phyloP scores from a whole-genome alignment of 176 grass and related monocot genomes.

The Cymbopogon citratus region DNA sequence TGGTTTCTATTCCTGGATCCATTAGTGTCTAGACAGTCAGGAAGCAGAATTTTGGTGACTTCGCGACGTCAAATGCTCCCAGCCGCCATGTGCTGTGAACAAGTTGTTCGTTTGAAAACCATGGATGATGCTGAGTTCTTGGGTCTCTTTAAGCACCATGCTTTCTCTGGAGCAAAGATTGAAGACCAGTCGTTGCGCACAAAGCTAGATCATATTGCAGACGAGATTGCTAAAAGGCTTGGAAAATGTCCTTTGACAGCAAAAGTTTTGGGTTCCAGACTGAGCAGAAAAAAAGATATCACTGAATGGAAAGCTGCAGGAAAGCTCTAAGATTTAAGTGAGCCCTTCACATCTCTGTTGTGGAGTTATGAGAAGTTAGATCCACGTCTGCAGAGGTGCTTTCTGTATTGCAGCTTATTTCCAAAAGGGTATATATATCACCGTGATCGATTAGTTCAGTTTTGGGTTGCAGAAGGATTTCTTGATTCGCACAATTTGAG shows the following conservation, averaged over 20 bases:
- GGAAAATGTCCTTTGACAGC: neutral
- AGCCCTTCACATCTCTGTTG: neutral
- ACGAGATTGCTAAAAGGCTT: too few relatives aligned
- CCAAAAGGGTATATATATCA: neutral
- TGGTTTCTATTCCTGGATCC: too few relatives aligned
- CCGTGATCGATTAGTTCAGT: neutral
- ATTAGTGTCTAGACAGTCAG: too few relatives aligned
- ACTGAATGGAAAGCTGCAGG: neutral
- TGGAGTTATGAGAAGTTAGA: conserved; percentile 31
- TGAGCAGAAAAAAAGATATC: neutral
- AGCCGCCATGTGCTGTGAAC: too few relatives aligned
- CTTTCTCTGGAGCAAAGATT: too few relatives aligned
- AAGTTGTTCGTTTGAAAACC: too few relatives aligned
- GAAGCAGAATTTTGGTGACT: too few relatives aligned
- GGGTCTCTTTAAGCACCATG: too few relatives aligned
- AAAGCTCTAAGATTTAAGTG: neutral
- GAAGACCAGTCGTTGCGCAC: too few relatives aligned
- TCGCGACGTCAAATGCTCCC: too few relatives aligned
- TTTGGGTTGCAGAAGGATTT: neutral
- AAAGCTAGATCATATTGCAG: too few relatives aligned
- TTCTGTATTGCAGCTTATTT: conserved; percentile 1
- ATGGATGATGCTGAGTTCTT: too few relatives aligned
- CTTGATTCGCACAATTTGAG: neutral
- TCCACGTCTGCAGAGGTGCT: neutral
- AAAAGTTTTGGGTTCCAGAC: neutral